Evolutionary conservation across 805 yeast genomes (phyloP).

Genomic region (Cyberlindnera bimundalis): DNA sequence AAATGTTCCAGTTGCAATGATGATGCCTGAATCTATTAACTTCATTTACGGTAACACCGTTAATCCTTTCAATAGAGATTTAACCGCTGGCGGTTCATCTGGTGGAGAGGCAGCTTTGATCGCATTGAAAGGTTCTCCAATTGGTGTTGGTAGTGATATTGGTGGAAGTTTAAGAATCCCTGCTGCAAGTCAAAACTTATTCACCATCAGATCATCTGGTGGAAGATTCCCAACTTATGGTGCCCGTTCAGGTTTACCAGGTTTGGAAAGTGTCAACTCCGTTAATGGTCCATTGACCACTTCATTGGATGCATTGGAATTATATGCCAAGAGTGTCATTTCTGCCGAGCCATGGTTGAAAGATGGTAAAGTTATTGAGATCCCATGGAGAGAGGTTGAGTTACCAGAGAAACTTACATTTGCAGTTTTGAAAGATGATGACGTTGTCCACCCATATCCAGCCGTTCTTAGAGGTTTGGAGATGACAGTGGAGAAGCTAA

Average conservation of each 20-base stretch:
- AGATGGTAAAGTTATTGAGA: constrained; percentile 39
- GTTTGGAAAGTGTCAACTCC: constrained; percentile 34
- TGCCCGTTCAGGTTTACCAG: constrained; percentile 23
- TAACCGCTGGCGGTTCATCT: constrained; percentile 51
- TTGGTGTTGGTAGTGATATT: constrained; percentile 55
- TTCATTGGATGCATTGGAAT: constrained; percentile 36
- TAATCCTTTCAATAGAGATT: constrained; percentile 41
- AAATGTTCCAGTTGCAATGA: constrained; percentile 48
- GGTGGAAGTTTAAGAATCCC: constrained; percentile 53
- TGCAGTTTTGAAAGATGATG: constrained; percentile 42
- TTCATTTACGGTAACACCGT: constrained; percentile 43
- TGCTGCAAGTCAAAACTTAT: constrained; percentile 39
- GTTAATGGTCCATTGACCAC: constrained; percentile 48
- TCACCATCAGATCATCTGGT: constrained; percentile 42
- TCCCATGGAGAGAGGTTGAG: constrained; percentile 40
- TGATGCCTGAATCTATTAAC: constrained; percentile 45
- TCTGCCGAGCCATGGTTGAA: constrained; percentile 38
- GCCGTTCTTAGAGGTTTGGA: constrained; percentile 46
- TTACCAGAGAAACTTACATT: constrained; percentile 38
- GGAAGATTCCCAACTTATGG: constrained; percentile 39
- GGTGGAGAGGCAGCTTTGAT: constrained; percentile 53
- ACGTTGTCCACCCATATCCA: constrained; percentile 44
- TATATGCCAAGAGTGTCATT: constrained; percentile 31
- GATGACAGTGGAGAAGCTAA: constrained; percentile 29
- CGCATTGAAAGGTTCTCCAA: constrained; percentile 41